Percentiles rank a stretch among this genome's conserved stretches.
phyloP scores from a whole-genome alignment of 345 rosid genomes.

The Euphorbia tirucalli region DNA sequence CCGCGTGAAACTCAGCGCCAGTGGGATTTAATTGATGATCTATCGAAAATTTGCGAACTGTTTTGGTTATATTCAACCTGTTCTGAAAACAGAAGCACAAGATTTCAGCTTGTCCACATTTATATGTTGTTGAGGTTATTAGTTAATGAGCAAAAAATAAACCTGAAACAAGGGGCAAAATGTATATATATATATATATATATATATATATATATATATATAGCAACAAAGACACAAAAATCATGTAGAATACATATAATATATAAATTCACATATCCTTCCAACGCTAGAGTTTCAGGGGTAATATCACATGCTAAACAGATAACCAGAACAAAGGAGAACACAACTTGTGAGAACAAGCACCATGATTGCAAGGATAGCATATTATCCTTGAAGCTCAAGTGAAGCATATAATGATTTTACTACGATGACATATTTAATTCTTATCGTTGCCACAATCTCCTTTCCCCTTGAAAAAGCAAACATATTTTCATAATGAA shows the following conservation, averaged over 20 bases:
- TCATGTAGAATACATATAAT: not conserved
- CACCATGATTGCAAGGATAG: not conserved
- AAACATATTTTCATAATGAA: no score
- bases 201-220: no score
- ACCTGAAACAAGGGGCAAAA: not conserved
- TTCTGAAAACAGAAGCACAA: constrained; percentile 59
- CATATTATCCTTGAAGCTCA: not conserved
- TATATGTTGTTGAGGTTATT: not conserved
- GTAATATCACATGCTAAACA: not conserved
- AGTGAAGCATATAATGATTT: not conserved
- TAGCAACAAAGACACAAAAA: not conserved
- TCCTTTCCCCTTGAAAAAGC: not conserved
- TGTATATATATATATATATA: no score
- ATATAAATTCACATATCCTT: not conserved
- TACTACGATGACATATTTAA: not conserved
- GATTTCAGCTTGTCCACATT: constrained; percentile 25
- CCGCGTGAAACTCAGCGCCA: constrained; percentile 85
- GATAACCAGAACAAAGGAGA: not conserved
- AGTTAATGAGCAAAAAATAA: not conserved
- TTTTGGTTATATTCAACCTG: constrained; percentile 97
- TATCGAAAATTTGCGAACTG: constrained; percentile 84
- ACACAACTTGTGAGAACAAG: not conserved
- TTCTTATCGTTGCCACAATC: not conserved
- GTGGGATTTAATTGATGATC: constrained; percentile 72
- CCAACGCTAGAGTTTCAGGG: not conserved